phyloP scores from a whole-genome alignment of 208 protist genomes.

The Crithidia sp. region DNA sequence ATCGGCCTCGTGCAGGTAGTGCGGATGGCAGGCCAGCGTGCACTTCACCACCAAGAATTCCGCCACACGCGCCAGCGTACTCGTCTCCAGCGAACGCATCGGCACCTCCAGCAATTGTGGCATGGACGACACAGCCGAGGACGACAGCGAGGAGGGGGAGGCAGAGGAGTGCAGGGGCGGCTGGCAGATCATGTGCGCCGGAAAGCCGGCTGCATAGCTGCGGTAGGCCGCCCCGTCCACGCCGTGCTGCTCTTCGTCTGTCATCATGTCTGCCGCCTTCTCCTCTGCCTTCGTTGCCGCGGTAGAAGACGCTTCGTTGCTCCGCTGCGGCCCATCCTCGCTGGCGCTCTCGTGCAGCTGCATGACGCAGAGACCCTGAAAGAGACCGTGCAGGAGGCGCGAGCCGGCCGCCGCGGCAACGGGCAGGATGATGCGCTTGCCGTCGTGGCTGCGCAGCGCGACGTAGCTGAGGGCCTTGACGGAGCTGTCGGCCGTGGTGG shows the following conservation, averaged over 20 bases:
- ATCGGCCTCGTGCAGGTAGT: constrained; percentile 29
- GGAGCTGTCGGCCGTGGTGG: background rate
- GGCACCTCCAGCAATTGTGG: constrained; percentile 36
- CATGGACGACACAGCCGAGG: background rate
- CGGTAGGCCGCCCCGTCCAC: constrained; percentile 13
- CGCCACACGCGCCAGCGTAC: constrained; percentile 44
- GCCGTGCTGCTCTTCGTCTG: background rate
- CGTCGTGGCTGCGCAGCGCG: constrained; percentile 47
- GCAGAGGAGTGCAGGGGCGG: constrained; percentile 1
- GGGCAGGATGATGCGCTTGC: constrained; percentile 59
- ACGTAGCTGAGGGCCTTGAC: constrained; percentile 49
- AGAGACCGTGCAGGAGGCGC: constrained; percentile 57
- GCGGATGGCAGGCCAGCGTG: constrained; percentile 29
- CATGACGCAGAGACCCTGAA: constrained; percentile 52
- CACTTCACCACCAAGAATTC: constrained; percentile 52
- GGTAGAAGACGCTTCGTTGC: background rate
- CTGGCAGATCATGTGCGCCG: constrained; percentile 8
- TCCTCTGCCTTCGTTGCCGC: background rate
- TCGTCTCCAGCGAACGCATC: constrained; percentile 34
- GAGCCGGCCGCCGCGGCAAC: constrained; percentile 53
- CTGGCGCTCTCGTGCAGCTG: constrained; percentile 24
- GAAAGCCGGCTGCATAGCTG: constrained; percentile 30
- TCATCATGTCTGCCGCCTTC: background rate
- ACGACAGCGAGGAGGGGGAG: background rate
- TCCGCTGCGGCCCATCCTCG: background rate